A percentile compares a stretch with the other conserved stretches of the same genome.
Evolutionary conservation across 129 eudicot species (phyloP).

Genomic region (Saussurea involucrata): DNA sequence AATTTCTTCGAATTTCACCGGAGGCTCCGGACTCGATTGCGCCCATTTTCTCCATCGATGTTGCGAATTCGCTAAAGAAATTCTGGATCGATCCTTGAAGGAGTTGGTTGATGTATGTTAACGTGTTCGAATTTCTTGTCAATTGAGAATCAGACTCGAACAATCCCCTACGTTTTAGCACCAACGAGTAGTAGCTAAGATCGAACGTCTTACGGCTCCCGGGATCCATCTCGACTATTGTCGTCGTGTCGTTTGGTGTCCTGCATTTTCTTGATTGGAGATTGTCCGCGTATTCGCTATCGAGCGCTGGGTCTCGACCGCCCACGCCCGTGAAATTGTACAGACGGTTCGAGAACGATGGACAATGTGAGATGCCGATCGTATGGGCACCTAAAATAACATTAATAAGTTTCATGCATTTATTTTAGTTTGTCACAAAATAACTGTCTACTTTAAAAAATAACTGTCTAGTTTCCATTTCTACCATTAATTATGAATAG

Average conservation of each 20-base stretch:
- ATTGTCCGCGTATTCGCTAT: conserved; percentile 67
- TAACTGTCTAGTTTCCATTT: not conserved
- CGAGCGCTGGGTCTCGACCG: conserved; percentile 66
- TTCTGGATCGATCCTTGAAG: conserved; percentile 43
- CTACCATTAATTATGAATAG: not conserved
- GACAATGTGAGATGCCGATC: conserved; percentile 68
- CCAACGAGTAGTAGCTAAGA: conserved; percentile 62
- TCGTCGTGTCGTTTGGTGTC: conserved; percentile 44
- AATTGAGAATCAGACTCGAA: conserved; percentile 73
- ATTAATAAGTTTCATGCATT: not conserved
- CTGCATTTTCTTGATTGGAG: conserved; percentile 59
- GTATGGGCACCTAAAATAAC: conserved; percentile 73
- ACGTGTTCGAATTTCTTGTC: conserved; percentile 46
- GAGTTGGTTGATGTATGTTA: conserved; percentile 46
- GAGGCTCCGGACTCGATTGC: conserved; percentile 57
- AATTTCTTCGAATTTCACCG: conserved; percentile 64
- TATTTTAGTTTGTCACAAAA: not conserved
- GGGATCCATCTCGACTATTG: conserved; percentile 82
- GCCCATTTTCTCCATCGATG: conserved; percentile 88
- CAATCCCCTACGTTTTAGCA: conserved; percentile 70
- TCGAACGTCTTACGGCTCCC: conserved; percentile 89
- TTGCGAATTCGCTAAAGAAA: conserved; percentile 59
- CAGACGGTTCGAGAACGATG: conserved; percentile 55
- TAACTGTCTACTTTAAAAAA: not conserved
- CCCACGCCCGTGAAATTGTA: conserved; percentile 85